Evolutionary conservation across 148 eudicot species (phyloP), one percentile per base, ranked within the genome.

Genomic region (Suaeda aralocaspica): DNA sequence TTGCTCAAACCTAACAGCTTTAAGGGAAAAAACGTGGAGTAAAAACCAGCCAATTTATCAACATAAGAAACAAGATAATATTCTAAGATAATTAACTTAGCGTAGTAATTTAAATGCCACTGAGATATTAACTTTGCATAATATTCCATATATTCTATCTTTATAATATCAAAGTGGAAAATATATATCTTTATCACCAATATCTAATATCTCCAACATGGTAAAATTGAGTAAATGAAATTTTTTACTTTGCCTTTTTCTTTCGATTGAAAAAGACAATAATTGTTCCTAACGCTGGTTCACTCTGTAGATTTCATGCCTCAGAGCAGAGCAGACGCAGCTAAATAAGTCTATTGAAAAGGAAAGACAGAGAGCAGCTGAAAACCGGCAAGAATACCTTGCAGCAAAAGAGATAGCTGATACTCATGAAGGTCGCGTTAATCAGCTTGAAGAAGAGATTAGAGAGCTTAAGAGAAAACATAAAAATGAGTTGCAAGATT

Each of bases 321-420:
- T 87, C 58, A 86, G 98, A 72, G 84, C 98, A 30, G 98, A 94
- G 82, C 97, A 94, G 86, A 87, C 96, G 29, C 98, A 94, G 75
- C 71, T 91, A 57, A 79, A 85, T 58, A 89, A 79, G 81, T 89
- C 98, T 66, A 88, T 94, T 53, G 98, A 94, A 68, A 94, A 94
- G 77, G 98, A 94, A 80, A 91, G 98, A 84, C 98, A 94, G 71
- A 84, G 92, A 73, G 98, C 98, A 69, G 87, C 97, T 73, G 98
- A 94, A 70, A 78, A 77, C 76, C 84, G 96, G 81, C 98, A 91
- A 76, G 98, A 94, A 69, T 94, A 87, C 79, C 96, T 94, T 78
- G 92, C 91, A 9, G 77, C 86, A 42, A 94, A 87, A 81, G 98
- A 94, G 78, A 92, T 84, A 79, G 86, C 89, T 66, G 98, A 91